A percentile compares a stretch with the other conserved stretches of the same genome.
Evolutionary conservation across 2,329 filamentous ascomycete genomes (phyloP).

Genomic region (Colletotrichum simmondsii): DNA sequence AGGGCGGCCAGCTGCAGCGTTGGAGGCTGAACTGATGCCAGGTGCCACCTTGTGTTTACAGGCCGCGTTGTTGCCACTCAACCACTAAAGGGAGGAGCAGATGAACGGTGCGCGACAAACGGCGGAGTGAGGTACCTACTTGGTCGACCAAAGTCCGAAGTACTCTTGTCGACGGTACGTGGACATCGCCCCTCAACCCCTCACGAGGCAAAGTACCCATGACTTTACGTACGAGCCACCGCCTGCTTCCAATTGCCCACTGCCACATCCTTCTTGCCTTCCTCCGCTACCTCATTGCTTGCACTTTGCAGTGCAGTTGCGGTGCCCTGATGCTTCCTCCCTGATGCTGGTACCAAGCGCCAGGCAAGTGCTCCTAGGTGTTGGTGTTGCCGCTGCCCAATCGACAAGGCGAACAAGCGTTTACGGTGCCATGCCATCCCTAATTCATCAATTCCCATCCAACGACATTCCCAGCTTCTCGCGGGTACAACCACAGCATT

Average conservation of each 20-base stretch:
- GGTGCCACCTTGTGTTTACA: background rate
- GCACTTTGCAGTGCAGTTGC: background rate
- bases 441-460: background rate
- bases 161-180: slow-evolving; percentile 12
- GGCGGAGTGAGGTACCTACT: background rate
- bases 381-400: slow-evolving; percentile 7
- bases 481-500: slow-evolving; percentile 22
- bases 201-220: slow-evolving; percentile 11
- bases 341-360: background rate
- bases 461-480: slow-evolving; percentile 1
- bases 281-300: background rate
- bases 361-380: background rate
- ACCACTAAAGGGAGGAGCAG: slow-evolving; percentile 15
- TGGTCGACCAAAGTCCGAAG: background rate
- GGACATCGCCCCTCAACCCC: background rate
- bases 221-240: slow-evolving; percentile 21
- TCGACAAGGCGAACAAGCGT: slow-evolving; percentile 5
- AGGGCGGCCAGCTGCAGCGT: background rate
- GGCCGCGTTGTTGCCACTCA: slow-evolving; percentile 23
- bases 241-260: slow-evolving; percentile 23
- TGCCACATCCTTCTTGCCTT: slow-evolving; percentile 18
- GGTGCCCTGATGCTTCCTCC: background rate
- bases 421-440: background rate
- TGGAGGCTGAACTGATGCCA: background rate
- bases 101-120: background rate